Base-by-base conservation (phyloP, 768 basidiomycete species). In the Strobilomyces dryophilus region DNA sequence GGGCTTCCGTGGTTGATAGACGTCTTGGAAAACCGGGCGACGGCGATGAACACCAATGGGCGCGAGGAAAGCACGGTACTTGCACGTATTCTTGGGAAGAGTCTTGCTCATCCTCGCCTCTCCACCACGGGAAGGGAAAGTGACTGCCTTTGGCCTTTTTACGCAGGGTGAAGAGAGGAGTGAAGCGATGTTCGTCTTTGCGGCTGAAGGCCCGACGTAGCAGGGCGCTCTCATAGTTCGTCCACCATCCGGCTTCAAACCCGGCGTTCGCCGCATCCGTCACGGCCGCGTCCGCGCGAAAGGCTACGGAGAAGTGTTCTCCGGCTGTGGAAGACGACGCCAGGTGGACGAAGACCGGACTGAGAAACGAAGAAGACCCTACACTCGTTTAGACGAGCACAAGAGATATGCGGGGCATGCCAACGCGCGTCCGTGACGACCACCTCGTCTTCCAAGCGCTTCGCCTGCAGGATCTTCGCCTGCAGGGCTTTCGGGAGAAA, bases 381-480 rank as follows among this genome's bases (percentile, higher is more conserved):
- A 55, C 62, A 43, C 46, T 53, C 61, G 21, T 63, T 47, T n/a
- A n/a, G 59, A 61, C 7, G 64, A 41, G 14, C 61, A 69, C 40
- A 68, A 48, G 31, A 64, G 57, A 35, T 63, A 58, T 15, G 66
- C 68, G 12, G 64, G 66, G 45, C 70, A 68, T 14, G 58, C 51
- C 12, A 70, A n/a, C n/a, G 42, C 12, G 57, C 56, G n/a, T 43
- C 56, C 11, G 59, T 64, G 42, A 71, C 67, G 32, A 71, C 43
- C 12, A 41, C 45, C 39, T 64, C 68, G 53, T 60, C 54, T 17
- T 55, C 50, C 15, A 69, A 42, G 3, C 26, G 21, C 1, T 45
- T 21, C 7, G 56, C 56, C n/a, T 58, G 11, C 14, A 57, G 52
- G 5, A 60, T 47, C 40, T 66, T 52, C 2, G 52, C 42, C 52